Percentiles rank a stretch among this genome's conserved stretches.
Evolutionary conservation across 495 filamentous ascomycete genomes (phyloP).

Genomic region (Aspergillus sparsus): DNA sequence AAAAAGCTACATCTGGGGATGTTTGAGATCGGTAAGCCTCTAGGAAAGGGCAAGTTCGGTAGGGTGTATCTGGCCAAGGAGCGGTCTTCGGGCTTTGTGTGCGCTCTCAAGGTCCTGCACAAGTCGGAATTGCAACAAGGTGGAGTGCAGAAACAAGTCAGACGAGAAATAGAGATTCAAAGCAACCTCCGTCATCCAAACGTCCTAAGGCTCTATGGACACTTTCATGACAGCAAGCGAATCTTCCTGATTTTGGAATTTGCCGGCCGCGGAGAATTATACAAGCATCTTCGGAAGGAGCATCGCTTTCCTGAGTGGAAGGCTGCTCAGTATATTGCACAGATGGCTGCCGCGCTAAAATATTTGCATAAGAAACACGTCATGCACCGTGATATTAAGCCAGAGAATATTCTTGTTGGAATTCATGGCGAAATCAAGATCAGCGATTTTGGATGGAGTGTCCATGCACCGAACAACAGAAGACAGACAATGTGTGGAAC

Average conservation of each 20-base stretch:
- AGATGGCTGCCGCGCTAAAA: slow-evolving; percentile 90
- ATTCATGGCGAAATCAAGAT: slow-evolving; percentile 99
- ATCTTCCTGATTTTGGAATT: slow-evolving; percentile 97
- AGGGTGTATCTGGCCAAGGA: slow-evolving; percentile 95
- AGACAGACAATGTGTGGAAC: slow-evolving; percentile 96
- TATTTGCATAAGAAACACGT: slow-evolving; percentile 98
- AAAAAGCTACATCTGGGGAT: slow-evolving; percentile 93
- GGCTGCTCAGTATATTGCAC: slow-evolving; percentile 95
- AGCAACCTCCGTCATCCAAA: slow-evolving; percentile 95
- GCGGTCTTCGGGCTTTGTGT: slow-evolving; percentile 85
- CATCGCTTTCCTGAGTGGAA: slow-evolving; percentile 92
- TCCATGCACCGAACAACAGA: slow-evolving; percentile 93
- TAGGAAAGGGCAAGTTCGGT: slow-evolving; percentile 97
- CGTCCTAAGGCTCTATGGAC: slow-evolving; percentile 88
- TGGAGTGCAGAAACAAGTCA: slow-evolving; percentile 94
- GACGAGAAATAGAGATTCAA: slow-evolving; percentile 97
- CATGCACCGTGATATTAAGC: slow-evolving; percentile 98
- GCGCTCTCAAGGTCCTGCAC: slow-evolving; percentile 94
- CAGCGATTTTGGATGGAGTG: slow-evolving; percentile 97
- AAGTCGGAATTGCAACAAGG: slow-evolving; percentile 91
- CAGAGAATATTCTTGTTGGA: slow-evolving; percentile 96
- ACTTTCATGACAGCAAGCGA: slow-evolving; percentile 96
- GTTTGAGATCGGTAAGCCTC: slow-evolving; percentile 96
- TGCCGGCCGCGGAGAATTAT: slow-evolving; percentile 91
- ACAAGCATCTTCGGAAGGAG: slow-evolving; percentile 92